phyloP scores from a whole-genome alignment of 805 yeast genomes.

The Spathaspora sp. region DNA sequence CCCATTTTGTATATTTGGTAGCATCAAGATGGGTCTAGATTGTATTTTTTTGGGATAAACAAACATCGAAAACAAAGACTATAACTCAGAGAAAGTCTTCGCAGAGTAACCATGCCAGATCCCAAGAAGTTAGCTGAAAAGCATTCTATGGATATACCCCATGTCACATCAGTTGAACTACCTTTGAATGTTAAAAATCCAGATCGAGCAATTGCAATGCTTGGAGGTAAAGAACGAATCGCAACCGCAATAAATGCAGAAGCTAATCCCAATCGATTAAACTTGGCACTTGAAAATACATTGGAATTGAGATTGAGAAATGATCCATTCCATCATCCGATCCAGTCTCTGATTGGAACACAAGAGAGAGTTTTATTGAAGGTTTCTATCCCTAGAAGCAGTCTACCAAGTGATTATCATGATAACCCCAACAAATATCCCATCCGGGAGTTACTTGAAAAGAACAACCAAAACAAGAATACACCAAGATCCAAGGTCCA shows the following conservation, averaged over 20 bases:
- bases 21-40: neutral
- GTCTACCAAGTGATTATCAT: slow-evolving; percentile 36
- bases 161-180: slow-evolving; percentile 70
- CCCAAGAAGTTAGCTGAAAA: slow-evolving; percentile 1
- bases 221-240: slow-evolving; percentile 57
- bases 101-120: neutral
- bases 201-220: slow-evolving; percentile 60
- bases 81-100: neutral
- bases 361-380: slow-evolving; percentile 59
- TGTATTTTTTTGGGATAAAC: neutral
- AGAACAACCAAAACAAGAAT: slow-evolving; percentile 22
- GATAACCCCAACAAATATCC: slow-evolving; percentile 31
- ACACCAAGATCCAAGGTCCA: slow-evolving; percentile 37
- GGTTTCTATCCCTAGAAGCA: slow-evolving; percentile 55
- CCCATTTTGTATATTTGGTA: neutral
- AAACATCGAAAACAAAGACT: neutral
- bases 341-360: slow-evolving; percentile 48
- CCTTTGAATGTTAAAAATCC: slow-evolving; percentile 69
- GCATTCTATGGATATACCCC: slow-evolving; percentile 66
- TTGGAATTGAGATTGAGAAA: slow-evolving; percentile 39
- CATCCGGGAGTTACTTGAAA: slow-evolving; percentile 36
- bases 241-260: slow-evolving; percentile 37
- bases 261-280: slow-evolving; percentile 18
- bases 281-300: slow-evolving; percentile 27
- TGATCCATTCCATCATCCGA: slow-evolving; percentile 57